Evolutionary conservation across 2,329 filamentous ascomycete genomes (phyloP).

Genomic region (Apiospora sp.): DNA sequence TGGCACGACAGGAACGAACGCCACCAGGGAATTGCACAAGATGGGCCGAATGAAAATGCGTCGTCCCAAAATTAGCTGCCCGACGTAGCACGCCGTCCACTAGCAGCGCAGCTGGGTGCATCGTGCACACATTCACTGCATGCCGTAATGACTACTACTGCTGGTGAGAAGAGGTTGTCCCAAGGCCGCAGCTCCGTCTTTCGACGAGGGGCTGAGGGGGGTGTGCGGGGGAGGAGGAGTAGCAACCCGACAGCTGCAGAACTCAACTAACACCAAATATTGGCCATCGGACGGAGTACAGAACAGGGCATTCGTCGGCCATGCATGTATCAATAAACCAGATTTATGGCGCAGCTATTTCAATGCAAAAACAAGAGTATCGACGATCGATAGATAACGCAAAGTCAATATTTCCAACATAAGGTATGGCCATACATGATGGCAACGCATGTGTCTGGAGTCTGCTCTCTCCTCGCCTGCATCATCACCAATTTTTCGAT

Average conservation of each 20-base stretch:
- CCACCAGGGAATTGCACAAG: not conserved
- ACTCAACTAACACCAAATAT: not conserved
- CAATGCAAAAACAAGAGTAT: not conserved
- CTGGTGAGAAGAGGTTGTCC: too few species aligned
- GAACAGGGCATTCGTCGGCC: not conserved
- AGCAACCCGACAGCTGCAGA: too few species aligned
- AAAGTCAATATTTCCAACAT: not conserved
- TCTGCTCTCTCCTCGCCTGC: not conserved
- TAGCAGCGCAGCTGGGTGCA: not conserved
- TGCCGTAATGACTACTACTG: not conserved
- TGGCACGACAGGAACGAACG: not conserved
- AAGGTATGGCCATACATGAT: not conserved
- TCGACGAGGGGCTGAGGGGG: too few species aligned
- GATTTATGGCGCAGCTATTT: not conserved
- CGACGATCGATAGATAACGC: not conserved
- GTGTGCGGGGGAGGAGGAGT: too few species aligned
- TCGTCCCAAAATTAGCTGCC: not conserved
- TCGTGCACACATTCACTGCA: not conserved
- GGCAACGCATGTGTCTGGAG: too few species aligned
- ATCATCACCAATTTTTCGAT: not conserved
- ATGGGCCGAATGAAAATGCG: not conserved
- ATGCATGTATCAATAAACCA: conserved; percentile 1
- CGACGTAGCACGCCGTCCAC: not conserved
- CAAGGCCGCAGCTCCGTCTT: too few species aligned
- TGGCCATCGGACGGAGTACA: not conserved